Base-by-base conservation (phyloP, 2,329 filamentous ascomycete genomes). In the Gyromitra esculenta region DNA sequence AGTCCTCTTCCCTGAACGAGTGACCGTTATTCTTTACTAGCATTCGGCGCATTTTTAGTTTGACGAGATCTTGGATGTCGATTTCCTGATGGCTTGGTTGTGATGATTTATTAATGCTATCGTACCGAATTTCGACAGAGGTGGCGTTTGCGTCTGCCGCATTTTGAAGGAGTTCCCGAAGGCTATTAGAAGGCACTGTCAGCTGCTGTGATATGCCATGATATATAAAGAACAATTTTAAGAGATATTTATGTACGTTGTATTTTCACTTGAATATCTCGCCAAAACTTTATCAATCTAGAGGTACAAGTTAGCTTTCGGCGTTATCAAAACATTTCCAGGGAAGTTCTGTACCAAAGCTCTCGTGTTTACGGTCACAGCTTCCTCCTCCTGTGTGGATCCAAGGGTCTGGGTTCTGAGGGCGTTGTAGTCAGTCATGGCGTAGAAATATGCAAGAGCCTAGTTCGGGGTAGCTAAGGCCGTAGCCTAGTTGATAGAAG, bases 131-230 rank as follows among this genome's bases (percentile, higher is more conserved):
- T 59, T 89, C 92, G 80, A 98, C 95, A 72, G 90, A 94, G 15
- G 91, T 92, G 62, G 96, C 96, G 82, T 94, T 92, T 25, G 96
- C 96, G 85, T 99, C 96, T 79, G 96, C 95, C n/a, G 96, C 96
- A 83, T 99, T 99, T 82, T 99, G 96, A 57, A 99, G 94, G 77
- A 99, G 90, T 83, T 99, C 96, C 86, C 96, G 90, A 18, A 99
- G 85, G 18, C 77, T 79, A n/a, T 6, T 31, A 71, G 25, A 72
- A 59, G 89, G 88, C 90, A 83, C 84, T 84, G 50, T 77, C 54
- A 82, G 78, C 48, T 73, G 67, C 31, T 8, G 13, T n/a, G 37
- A n/a, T 15, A 68, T 41, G 7, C 31, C 18, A 59, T 59, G 15
- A 21, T 21, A 54, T 56, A 9, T 31, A 9, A 5, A 25, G 39